These are phyloP conservation scores for Coemansia sp. DNA, from an alignment of 192 early-diverging fungal genomes.

Conservation along the genomic window DNA sequence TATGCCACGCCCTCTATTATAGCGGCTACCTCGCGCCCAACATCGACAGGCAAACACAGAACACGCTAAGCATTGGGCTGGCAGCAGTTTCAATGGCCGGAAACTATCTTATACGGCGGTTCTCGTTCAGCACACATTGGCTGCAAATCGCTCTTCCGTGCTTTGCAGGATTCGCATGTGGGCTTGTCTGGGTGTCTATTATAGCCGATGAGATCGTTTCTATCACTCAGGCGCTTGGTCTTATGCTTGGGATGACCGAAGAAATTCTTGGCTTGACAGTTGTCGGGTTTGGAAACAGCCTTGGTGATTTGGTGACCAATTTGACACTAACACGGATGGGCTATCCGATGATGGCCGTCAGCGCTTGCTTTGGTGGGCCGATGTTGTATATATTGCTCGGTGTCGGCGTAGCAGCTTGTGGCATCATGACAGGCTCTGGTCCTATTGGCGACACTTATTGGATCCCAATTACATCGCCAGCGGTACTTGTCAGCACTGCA, in stretches of 20 bases:
- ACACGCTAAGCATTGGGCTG: background rate
- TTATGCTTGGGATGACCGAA: slow-evolving; percentile 73
- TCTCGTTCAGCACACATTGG: slow-evolving; percentile 13
- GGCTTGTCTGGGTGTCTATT: slow-evolving; percentile 83
- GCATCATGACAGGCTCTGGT: slow-evolving; percentile 51
- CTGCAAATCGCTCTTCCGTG: slow-evolving; percentile 35
- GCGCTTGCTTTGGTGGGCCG: slow-evolving; percentile 91
- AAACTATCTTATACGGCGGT: slow-evolving; percentile 17
- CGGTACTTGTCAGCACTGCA: slow-evolving; percentile 67
- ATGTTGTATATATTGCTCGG: slow-evolving; percentile 88
- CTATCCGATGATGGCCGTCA: slow-evolving; percentile 90
- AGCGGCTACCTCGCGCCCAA: slow-evolving; percentile 4
- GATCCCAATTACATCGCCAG: slow-evolving; percentile 61
- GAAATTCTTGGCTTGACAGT: slow-evolving; percentile 81
- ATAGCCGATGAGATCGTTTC: slow-evolving; percentile 90
- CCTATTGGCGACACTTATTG: slow-evolving; percentile 52
- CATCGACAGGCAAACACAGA: background rate
- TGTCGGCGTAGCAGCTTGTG: slow-evolving; percentile 73
- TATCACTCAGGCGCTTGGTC: slow-evolving; percentile 76
- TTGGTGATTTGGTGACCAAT: slow-evolving; percentile 92
- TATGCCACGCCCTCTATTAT: slow-evolving; percentile 17
- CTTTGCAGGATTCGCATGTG: slow-evolving; percentile 73
- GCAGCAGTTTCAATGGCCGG: slow-evolving; percentile 13
- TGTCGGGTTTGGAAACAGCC: slow-evolving; percentile 82
- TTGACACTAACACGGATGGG: slow-evolving; percentile 88